These are phyloP conservation scores for Psilocybe subaeruginosa DNA, from an alignment of 768 basidiomycete species.

Conservation along the genomic window DNA sequence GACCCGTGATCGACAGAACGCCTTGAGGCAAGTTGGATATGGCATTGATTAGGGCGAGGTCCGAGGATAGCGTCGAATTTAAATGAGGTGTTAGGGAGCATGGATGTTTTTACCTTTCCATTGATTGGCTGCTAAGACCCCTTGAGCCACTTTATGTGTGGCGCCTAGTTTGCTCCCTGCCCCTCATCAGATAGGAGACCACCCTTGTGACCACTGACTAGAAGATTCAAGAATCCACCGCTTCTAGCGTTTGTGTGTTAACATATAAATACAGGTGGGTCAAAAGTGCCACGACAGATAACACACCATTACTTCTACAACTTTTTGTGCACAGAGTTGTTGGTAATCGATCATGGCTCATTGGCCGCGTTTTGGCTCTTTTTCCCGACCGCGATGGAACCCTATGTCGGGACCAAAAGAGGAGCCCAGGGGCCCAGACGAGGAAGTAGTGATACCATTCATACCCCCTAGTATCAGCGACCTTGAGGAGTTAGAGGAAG, in stretches of 20 bases:
- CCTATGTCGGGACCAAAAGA: conserved; percentile 12
- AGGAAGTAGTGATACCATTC: conserved; percentile 18
- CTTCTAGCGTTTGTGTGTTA: not conserved
- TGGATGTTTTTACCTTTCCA: not conserved
- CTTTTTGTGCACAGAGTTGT: not conserved
- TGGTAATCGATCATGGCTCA: conserved; percentile 12
- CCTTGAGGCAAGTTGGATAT: conserved; percentile 15
- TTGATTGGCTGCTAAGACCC: not conserved
- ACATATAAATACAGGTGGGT: not conserved
- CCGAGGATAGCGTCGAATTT: conserved; percentile 25
- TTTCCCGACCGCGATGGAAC: conserved; percentile 17
- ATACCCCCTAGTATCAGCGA: conserved; percentile 19
- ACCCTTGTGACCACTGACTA: not conserved
- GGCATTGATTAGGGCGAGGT: conserved; percentile 16
- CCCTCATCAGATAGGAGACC: not conserved
- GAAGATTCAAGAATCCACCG: not conserved
- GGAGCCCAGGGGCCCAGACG: conserved; percentile 7
- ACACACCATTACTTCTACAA: not conserved
- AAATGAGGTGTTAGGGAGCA: not conserved
- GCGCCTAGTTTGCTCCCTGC: not conserved
- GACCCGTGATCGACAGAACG: conserved; percentile 6
- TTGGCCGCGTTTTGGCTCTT: conserved; percentile 16
- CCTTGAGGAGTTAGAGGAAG: conserved; percentile 9
- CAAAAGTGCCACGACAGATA: not conserved
- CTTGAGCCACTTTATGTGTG: not conserved